Percentiles rank a stretch among this genome's conserved stretches.
Conservation (phyloP, 306 rosid genomes). For the Gynostemma pentaphyllum region DNA sequence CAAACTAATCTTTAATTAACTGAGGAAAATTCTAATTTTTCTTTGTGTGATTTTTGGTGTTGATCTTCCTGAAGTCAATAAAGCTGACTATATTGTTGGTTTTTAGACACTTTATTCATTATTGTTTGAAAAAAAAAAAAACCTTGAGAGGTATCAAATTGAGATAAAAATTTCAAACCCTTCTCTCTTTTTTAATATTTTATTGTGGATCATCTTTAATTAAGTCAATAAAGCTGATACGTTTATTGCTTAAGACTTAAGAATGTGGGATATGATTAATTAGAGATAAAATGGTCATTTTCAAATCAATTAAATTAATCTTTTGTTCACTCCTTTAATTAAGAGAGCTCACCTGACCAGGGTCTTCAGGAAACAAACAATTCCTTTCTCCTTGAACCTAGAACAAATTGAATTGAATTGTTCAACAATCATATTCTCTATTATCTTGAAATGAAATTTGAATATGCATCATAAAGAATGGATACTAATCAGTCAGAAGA, state of each 20-base stretch:
- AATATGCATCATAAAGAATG: too few relatives aligned
- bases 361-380: conserved; percentile 88
- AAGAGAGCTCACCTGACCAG: conserved; percentile 76
- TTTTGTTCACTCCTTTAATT: background rate
- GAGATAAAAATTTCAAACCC: background rate
- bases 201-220: background rate
- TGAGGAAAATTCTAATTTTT: background rate
- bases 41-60: background rate
- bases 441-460: too few relatives aligned
- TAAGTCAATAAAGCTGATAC: conserved; percentile 3
- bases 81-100: conserved; percentile 2
- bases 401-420: conserved; percentile 21
- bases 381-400: conserved; percentile 88
- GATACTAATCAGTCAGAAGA: too few relatives aligned
- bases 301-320: background rate
- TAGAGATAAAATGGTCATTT: background rate
- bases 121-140: too few relatives aligned
- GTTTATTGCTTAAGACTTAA: conserved; percentile 4
- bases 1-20: too few relatives aligned
- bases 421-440: too few relatives aligned
- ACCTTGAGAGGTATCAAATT: background rate
- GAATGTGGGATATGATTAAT: background rate
- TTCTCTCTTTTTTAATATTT: background rate
- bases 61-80: background rate
- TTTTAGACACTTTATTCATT: conserved; percentile 2